Evolutionary conservation across 352 stramenopile species (phyloP).

Genomic region (Globisporangium paroecandrum): DNA sequence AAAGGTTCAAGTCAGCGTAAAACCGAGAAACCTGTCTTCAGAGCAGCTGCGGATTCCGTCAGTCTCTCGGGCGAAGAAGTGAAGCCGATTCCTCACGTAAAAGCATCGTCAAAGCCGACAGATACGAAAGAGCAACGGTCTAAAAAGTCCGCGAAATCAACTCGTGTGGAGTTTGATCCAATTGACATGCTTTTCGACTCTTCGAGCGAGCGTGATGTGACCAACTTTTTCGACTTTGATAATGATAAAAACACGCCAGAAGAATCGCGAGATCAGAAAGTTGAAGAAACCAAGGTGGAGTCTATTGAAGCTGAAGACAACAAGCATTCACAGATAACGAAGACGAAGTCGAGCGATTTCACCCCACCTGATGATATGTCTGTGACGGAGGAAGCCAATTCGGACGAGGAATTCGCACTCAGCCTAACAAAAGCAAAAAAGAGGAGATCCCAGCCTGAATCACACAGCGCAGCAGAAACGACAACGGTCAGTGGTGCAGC

Average conservation of each 20-base stretch:
- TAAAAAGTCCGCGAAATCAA: slow-evolving; percentile 9
- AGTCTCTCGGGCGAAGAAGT: slow-evolving; percentile 14
- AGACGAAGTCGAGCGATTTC: background rate
- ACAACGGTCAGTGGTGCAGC: background rate
- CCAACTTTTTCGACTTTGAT: slow-evolving; percentile 21
- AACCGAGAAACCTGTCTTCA: slow-evolving; percentile 1
- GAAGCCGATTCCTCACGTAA: slow-evolving; percentile 5
- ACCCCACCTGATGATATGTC: background rate
- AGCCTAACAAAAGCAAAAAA: slow-evolving; percentile 25
- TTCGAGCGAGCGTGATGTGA: slow-evolving; percentile 45
- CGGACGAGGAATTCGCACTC: slow-evolving; percentile 40
- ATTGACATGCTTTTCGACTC: slow-evolving; percentile 73
- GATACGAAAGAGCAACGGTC: slow-evolving; percentile 2
- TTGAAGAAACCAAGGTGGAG: background rate
- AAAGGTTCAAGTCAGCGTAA: background rate
- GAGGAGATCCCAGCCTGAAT: background rate
- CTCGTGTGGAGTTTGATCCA: slow-evolving; percentile 29
- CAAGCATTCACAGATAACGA: background rate
- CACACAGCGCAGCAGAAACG: background rate
- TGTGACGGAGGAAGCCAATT: slow-evolving; percentile 14
- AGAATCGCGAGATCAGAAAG: background rate
- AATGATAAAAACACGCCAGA: background rate
- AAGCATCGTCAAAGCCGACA: background rate
- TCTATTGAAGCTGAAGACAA: background rate
- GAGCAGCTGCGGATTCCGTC: background rate